Evolutionary conservation across 2,329 filamentous ascomycete genomes (phyloP).

Genomic region (Macrophomina phaseolina): DNA sequence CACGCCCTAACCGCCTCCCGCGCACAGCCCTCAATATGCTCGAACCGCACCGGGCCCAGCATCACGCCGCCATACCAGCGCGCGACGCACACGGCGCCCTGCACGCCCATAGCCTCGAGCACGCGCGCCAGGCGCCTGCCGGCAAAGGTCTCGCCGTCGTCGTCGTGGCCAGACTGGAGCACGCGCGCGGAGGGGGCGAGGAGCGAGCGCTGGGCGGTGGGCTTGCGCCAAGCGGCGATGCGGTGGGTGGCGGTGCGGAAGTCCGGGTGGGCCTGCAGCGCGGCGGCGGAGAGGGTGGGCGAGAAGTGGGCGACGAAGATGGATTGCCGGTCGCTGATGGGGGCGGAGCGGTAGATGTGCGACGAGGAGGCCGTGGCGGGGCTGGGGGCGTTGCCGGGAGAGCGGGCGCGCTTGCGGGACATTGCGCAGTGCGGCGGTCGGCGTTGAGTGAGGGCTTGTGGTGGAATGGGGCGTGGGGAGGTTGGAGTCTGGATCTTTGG

Average conservation of each 20-base stretch:
- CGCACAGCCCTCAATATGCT: constrained; percentile 58
- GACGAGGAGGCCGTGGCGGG: constrained; percentile 13
- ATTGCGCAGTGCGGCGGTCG: constrained; percentile 30
- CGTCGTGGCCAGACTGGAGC: constrained; percentile 52
- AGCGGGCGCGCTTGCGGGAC: constrained; percentile 40
- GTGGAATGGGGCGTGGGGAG: neutral
- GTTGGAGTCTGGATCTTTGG: neutral
- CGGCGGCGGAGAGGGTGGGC: constrained; percentile 46
- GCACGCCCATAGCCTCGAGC: constrained; percentile 50
- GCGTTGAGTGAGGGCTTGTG: neutral
- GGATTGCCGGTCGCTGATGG: constrained; percentile 58
- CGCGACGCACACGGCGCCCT: constrained; percentile 58
- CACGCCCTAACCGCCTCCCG: constrained; percentile 55
- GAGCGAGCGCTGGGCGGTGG: constrained; percentile 54
- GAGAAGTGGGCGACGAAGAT: constrained; percentile 59
- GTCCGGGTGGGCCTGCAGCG: constrained; percentile 51
- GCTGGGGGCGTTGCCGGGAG: constrained; percentile 18
- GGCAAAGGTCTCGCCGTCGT: constrained; percentile 61
- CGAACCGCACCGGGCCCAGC: constrained; percentile 59
- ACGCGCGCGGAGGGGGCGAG: constrained; percentile 40
- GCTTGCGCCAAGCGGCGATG: constrained; percentile 58
- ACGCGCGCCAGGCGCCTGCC: constrained; percentile 56
- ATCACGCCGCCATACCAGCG: constrained; percentile 62
- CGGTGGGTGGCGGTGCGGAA: constrained; percentile 56
- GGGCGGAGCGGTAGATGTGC: constrained; percentile 51